These are phyloP conservation scores for Mycena citricolor DNA, from an alignment of 1,284 basidiomycete genomes.

Conservation along the genomic window DNA sequence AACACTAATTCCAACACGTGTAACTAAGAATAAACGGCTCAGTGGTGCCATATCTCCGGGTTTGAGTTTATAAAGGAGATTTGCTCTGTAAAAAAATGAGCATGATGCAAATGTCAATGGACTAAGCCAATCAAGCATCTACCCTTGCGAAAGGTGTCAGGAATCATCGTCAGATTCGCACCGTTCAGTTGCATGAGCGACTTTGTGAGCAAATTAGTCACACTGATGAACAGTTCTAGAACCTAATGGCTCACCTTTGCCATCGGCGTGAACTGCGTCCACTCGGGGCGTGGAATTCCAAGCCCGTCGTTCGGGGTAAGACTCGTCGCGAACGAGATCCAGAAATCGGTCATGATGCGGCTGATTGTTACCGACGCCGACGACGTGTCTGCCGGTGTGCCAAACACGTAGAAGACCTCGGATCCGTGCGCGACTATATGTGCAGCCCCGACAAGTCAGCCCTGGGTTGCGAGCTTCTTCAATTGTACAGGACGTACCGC, in stretches of 20 bases:
- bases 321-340: conserved; percentile 31
- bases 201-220: conserved; percentile 20
- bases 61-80: conserved; percentile 15
- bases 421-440: conserved; percentile 1
- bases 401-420: conserved; percentile 20
- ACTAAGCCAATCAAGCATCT: too few species aligned
- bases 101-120: neutral
- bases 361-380: conserved; percentile 21
- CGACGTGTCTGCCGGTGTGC: conserved; percentile 18
- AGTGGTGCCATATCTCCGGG: conserved; percentile 17
- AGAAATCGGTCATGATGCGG: conserved; percentile 27
- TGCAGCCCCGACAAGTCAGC: neutral
- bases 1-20: too few species aligned
- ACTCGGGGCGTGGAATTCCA: conserved; percentile 18
- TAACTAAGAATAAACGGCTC: too few species aligned
- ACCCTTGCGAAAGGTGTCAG: conserved; percentile 35
- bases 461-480: neutral
- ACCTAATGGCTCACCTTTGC: conserved; percentile 1
- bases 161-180: conserved; percentile 36
- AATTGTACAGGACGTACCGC: conserved; percentile 7
- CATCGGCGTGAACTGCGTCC: conserved; percentile 9
- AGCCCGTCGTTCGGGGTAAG: conserved; percentile 25
- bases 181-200: conserved; percentile 40
- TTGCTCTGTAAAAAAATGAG: conserved; percentile 4
- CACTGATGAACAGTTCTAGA: neutral